Evolutionary conservation across 2,329 filamentous ascomycete species (phyloP).

Genomic region (Clarireedia monteithiana): DNA sequence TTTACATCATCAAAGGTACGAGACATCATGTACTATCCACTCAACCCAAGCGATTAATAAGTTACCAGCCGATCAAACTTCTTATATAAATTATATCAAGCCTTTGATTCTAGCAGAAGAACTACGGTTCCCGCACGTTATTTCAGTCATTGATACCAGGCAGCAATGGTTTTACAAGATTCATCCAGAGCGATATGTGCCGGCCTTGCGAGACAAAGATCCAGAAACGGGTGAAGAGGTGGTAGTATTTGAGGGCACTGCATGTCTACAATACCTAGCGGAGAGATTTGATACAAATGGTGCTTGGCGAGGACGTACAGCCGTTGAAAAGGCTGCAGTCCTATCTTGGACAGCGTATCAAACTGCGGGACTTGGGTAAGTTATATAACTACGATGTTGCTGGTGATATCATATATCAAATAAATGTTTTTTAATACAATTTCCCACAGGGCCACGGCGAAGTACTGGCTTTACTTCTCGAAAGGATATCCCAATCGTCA

Average conservation of each 20-base stretch:
- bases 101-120: constrained; percentile 32
- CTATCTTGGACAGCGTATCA: constrained; percentile 31
- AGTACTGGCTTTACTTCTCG: constrained; percentile 32
- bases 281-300: constrained; percentile 32
- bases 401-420: neutral
- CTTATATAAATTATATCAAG: constrained; percentile 35
- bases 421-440: neutral
- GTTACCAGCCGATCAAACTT: constrained; percentile 28
- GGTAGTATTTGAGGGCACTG: constrained; percentile 32
- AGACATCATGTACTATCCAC: neutral
- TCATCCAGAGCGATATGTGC: constrained; percentile 32
- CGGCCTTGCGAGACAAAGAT: constrained; percentile 29
- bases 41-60: neutral
- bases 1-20: constrained; percentile 11
- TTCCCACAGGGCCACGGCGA: constrained; percentile 24
- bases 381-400: neutral
- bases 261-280: constrained; percentile 32
- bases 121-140: constrained; percentile 26
- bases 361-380: constrained; percentile 31
- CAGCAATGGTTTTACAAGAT: constrained; percentile 29
- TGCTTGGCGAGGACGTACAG: constrained; percentile 26
- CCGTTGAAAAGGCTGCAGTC: constrained; percentile 26
- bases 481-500: constrained; percentile 25
- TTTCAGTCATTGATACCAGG: constrained; percentile 31
- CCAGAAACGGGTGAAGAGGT: constrained; percentile 25